These are phyloP conservation scores for Oemleria cerasiformis DNA, from an alignment of 306 rosid species.

Conservation along the genomic window DNA sequence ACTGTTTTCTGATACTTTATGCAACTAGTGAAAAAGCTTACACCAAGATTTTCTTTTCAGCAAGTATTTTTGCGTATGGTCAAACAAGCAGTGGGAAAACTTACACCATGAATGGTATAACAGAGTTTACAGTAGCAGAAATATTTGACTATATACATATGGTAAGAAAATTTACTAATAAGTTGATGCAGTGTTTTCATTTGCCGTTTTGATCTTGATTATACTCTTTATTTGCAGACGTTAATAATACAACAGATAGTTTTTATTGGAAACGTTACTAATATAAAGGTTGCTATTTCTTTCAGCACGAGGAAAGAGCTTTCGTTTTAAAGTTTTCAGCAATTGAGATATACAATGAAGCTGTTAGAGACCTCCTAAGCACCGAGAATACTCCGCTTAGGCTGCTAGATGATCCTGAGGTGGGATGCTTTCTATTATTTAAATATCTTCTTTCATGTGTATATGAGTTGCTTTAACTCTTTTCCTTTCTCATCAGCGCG, in stretches of 20 bases:
- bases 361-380: conserved; percentile 92
- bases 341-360: conserved; percentile 96
- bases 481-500: conserved; percentile 55
- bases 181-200: conserved; percentile 9
- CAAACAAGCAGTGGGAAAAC: conserved; percentile 99
- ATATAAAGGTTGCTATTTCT: conserved; percentile 5
- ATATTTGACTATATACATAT: conserved; percentile 76
- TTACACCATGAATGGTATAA: conserved; percentile 95
- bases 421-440: conserved; percentile 27
- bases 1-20: conserved; percentile 30
- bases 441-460: conserved; percentile 9
- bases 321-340: conserved; percentile 88
- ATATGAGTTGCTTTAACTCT: conserved; percentile 26
- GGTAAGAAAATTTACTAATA: conserved; percentile 47
- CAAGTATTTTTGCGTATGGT: conserved; percentile 95
- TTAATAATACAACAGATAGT: background rate
- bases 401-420: conserved; percentile 99
- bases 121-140: conserved; percentile 83
- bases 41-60: conserved; percentile 45
- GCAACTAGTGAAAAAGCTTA: conserved; percentile 12
- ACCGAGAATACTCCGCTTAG: conserved; percentile 76
- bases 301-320: conserved; percentile 96
- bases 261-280: conserved; percentile 7
- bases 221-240: conserved; percentile 5
- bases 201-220: conserved; percentile 5